phyloP scores from a whole-genome alignment of 192 early-diverging fungal species.

The Linnemannia elongata region DNA sequence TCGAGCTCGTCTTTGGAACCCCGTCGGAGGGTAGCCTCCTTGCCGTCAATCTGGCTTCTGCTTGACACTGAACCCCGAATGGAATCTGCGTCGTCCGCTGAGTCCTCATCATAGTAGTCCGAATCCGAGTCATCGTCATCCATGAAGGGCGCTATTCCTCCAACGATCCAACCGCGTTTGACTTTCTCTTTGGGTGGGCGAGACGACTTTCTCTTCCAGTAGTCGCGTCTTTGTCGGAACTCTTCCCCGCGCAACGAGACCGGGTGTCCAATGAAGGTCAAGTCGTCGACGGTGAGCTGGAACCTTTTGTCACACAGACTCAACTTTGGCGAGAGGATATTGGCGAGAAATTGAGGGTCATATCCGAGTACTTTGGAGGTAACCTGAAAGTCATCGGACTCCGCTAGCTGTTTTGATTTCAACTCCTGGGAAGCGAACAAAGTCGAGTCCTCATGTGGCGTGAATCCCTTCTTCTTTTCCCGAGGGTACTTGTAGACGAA shows the following conservation, averaged over 20 bases:
- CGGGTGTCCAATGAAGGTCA: constrained; percentile 88
- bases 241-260: constrained; percentile 39
- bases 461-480: constrained; percentile 43
- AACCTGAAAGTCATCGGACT: constrained; percentile 27
- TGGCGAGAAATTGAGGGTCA: constrained; percentile 81
- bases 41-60: constrained; percentile 15
- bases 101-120: constrained; percentile 69
- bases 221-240: constrained; percentile 54
- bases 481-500: constrained; percentile 83
- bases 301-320: constrained; percentile 86
- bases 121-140: constrained; percentile 69
- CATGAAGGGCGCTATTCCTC: constrained; percentile 68
- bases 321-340: constrained; percentile 89
- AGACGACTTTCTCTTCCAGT: constrained; percentile 25
- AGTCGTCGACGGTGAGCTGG: constrained; percentile 87
- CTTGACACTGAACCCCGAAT: constrained; percentile 3
- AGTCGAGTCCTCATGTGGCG: constrained; percentile 19
- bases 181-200: constrained; percentile 48
- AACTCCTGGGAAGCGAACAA: neutral
- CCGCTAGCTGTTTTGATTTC: constrained; percentile 15
- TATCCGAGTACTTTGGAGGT: constrained; percentile 65
- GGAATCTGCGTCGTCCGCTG: constrained; percentile 40
- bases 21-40: constrained; percentile 24
- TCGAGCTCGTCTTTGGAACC: constrained; percentile 42
- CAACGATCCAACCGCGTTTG: constrained; percentile 58